phyloP scores from a whole-genome alignment of 805 yeast genomes.

The Saccharomycopsis oosterbeekiorum region DNA sequence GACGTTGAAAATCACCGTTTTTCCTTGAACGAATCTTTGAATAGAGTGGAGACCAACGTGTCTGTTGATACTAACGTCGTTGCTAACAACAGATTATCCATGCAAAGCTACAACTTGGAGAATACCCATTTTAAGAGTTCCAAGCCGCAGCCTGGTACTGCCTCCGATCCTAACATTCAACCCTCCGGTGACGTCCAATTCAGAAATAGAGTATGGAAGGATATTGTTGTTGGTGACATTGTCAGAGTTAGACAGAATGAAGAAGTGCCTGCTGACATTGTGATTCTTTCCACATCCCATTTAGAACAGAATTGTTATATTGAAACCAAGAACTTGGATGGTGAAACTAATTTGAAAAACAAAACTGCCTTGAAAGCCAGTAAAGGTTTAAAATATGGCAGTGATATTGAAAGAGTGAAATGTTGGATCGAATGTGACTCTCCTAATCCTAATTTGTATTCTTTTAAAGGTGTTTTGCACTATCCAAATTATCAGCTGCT shows the following conservation, averaged over 20 bases:
- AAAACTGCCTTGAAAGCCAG: constrained; percentile 48
- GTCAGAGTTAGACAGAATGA: constrained; percentile 60
- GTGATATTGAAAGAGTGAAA: constrained; percentile 46
- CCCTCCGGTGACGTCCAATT: constrained; percentile 32
- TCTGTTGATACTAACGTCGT: not conserved
- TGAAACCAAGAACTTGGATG: constrained; percentile 64
- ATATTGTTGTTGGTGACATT: constrained; percentile 65
- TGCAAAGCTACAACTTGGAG: constrained; percentile 17
- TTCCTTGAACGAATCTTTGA: constrained; percentile 6
- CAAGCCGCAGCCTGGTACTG: constrained; percentile 24
- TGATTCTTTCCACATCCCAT: constrained; percentile 59
- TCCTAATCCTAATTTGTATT: constrained; percentile 56
- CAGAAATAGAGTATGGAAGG: constrained; percentile 55
- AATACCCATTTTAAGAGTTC: constrained; percentile 14
- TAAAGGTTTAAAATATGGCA: constrained; percentile 40
- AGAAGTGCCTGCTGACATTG: constrained; percentile 69
- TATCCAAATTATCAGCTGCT: constrained; percentile 30
- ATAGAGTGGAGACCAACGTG: constrained; percentile 2
- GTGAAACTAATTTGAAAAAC: constrained; percentile 65
- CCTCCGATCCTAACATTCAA: constrained; percentile 20
- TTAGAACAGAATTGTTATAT: constrained; percentile 59
- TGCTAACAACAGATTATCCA: constrained; percentile 11
- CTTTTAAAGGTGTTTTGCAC: constrained; percentile 57
- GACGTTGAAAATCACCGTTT: not conserved
- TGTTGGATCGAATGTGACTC: constrained; percentile 63